These are phyloP conservation scores for Mycena filopes DNA, from an alignment of 768 basidiomycete genomes.

Conservation along the genomic window DNA sequence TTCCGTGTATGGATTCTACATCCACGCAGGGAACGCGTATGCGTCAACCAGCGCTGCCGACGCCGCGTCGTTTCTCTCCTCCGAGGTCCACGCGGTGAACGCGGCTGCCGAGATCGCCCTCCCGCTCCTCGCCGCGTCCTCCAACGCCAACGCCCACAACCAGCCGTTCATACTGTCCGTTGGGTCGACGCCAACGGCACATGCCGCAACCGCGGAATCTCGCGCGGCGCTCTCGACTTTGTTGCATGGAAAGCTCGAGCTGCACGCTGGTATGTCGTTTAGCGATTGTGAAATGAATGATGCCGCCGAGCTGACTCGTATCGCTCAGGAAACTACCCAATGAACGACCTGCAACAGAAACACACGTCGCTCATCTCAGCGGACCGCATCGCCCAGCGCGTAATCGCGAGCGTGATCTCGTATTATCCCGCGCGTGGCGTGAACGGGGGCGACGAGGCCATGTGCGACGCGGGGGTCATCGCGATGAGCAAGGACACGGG, in stretches of 20 bases:
- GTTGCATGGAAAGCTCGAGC: conserved; percentile 73
- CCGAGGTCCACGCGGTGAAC: conserved; percentile 79
- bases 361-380: conserved; percentile 74
- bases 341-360: conserved; percentile 87
- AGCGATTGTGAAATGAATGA: neutral
- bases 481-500: conserved; percentile 92
- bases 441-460: conserved; percentile 73
- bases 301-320: neutral
- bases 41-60: conserved; percentile 74
- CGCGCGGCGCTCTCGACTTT: conserved; percentile 53
- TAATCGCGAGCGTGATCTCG: conserved; percentile 81
- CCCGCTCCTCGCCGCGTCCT: conserved; percentile 52
- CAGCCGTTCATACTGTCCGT: conserved; percentile 78
- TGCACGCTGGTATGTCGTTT: conserved; percentile 71
- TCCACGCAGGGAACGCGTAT: conserved; percentile 82
- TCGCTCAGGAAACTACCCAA: conserved; percentile 76
- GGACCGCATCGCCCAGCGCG: conserved; percentile 69
- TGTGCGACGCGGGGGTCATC: conserved; percentile 85
- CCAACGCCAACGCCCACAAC: conserved; percentile 44
- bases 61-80: conserved; percentile 72
- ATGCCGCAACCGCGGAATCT: conserved; percentile 69
- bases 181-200: conserved; percentile 90
- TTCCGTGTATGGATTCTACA: conserved; percentile 85
- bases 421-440: conserved; percentile 77
- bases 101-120: conserved; percentile 67